Evolutionary conservation across 108 stramenopile genomes (phyloP).

Genomic region (Stephanodiscus triporus): DNA sequence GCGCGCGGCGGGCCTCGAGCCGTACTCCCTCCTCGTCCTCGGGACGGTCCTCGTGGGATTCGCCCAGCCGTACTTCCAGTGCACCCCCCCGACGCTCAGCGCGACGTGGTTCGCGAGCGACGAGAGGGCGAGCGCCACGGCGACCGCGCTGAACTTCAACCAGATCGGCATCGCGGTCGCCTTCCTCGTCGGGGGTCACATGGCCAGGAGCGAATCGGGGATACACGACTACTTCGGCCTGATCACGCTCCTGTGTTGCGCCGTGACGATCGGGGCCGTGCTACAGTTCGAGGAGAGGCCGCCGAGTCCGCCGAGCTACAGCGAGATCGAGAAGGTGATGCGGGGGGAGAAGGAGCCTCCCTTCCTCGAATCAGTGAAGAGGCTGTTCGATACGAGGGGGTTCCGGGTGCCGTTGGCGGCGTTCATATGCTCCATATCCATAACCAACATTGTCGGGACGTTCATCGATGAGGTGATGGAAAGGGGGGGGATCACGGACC

Average conservation of each 20-base stretch:
- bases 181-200: slow-evolving; percentile 54
- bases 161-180: slow-evolving; percentile 64
- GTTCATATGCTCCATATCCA: slow-evolving; percentile 79
- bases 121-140: slow-evolving; percentile 59
- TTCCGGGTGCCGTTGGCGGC: slow-evolving; percentile 76
- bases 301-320: slow-evolving; percentile 42
- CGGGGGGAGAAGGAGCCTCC: slow-evolving; percentile 76
- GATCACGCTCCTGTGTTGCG: slow-evolving; percentile 35
- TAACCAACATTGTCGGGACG: slow-evolving; percentile 88
- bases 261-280: slow-evolving; percentile 40
- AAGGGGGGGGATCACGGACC: slow-evolving; percentile 78
- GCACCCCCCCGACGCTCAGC: slow-evolving; percentile 56
- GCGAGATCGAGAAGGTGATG: slow-evolving; percentile 55
- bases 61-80: slow-evolving; percentile 63
- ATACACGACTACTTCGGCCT: slow-evolving; percentile 55
- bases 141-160: slow-evolving; percentile 59
- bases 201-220: slow-evolving; percentile 47
- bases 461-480: slow-evolving; percentile 92
- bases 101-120: slow-evolving; percentile 59
- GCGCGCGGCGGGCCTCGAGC: slow-evolving; percentile 35
- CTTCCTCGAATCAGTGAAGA: slow-evolving; percentile 76
- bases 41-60: slow-evolving; percentile 58
- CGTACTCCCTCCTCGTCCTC: slow-evolving; percentile 46
- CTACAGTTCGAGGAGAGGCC: slow-evolving; percentile 49
- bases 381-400: slow-evolving; percentile 67